A percentile compares a stretch with the other conserved stretches of the same genome.
phyloP scores from a whole-genome alignment of 1,284 basidiomycete genomes.

The Ceratobasidium sp. region DNA sequence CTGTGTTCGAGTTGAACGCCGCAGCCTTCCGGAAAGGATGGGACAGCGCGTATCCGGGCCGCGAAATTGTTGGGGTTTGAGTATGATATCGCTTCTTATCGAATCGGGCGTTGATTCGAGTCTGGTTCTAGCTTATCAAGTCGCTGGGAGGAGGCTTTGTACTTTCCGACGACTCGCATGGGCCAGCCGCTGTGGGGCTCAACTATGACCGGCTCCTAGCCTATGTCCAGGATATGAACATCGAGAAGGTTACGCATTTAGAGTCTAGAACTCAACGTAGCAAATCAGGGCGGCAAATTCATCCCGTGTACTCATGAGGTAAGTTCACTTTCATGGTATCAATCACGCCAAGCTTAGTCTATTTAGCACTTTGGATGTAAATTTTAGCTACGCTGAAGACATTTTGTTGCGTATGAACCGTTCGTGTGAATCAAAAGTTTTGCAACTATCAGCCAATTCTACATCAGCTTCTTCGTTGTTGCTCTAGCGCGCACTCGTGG shows the following conservation, averaged over 20 bases:
- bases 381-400: too few species aligned
- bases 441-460: too few species aligned
- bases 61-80: conserved; percentile 79
- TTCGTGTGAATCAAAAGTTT: too few species aligned
- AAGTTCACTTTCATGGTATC: too few species aligned
- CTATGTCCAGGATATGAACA: conserved; percentile 75
- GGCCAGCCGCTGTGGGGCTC: conserved; percentile 86
- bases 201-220: conserved; percentile 79
- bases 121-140: conserved; percentile 72
- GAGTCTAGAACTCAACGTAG: conserved; percentile 48
- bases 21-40: conserved; percentile 95
- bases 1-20: conserved; percentile 93
- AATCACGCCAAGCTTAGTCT: too few species aligned
- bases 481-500: too few species aligned
- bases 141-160: conserved; percentile 78
- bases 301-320: background rate
- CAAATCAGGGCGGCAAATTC: conserved; percentile 46
- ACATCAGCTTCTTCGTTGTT: too few species aligned
- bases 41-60: conserved; percentile 84
- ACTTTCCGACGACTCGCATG: conserved; percentile 96
- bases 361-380: too few species aligned
- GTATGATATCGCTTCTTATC: conserved; percentile 43
- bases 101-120: background rate
- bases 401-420: too few species aligned
- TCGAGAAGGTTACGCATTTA: conserved; percentile 80